Evolutionary conservation across 1,284 basidiomycete species (phyloP), one percentile per base, ranked within the genome.

Genomic region (Gomphus sp.): DNA sequence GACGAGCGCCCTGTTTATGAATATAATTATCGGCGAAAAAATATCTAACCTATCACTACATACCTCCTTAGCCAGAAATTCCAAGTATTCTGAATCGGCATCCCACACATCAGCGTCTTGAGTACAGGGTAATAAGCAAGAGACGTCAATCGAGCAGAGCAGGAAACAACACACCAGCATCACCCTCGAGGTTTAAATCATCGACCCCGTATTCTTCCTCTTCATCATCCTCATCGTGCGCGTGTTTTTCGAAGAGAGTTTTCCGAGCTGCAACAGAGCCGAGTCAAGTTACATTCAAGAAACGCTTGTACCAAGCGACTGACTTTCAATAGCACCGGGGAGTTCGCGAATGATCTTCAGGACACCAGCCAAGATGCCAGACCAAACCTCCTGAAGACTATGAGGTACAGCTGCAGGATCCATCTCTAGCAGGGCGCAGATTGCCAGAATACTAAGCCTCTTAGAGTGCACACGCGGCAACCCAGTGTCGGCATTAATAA

Each of bases 381-480:
- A 80, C 89, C 88, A 93, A 10, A 85, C 89, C 14, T 82, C 80
- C 62, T 77, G 77, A 63, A 90, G 68, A 22, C 71, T 70, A 36
- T 78, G 74, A 1, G 89, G 88, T 34, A 91, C 76, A 34, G 70
- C 67, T 14, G 70, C 68, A 1, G 81, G 77, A 18, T 84, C 76
- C 69, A 91, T 73, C 69, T 90, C 87, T 67, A 93, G 74, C 60
- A 92, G 69, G 44, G 83, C 81, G 63, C 84, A 89, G 61, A 95
- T 73, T 9, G 91, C 83, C 60, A 90, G 70, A 55, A 93, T 80
- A 62, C 82, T 83, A 59, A 96, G 76, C 71, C 91, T 93, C 80
- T 93, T 93, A 71, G 95, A 92, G 69, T 96, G 91, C 43, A 95
- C 91, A n/a, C 91, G 80, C 3, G 88, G 89, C 49, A 93, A 77